Conservation (phyloP, 2,329 filamentous ascomycete species). For the Penicillium sp. region DNA sequence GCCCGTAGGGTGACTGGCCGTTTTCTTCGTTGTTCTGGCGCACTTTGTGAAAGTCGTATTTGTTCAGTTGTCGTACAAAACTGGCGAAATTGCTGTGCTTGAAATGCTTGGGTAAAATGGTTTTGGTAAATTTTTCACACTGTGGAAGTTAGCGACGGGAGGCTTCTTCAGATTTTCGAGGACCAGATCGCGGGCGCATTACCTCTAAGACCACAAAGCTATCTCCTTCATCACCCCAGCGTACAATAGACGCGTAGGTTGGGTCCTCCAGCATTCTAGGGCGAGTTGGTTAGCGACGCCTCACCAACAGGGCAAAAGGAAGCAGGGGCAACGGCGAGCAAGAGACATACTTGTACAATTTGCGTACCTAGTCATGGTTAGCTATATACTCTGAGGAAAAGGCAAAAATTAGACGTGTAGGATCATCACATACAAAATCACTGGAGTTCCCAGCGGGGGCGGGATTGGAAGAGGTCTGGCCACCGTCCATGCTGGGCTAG, state of each 20-base stretch:
- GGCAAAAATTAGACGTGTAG: slow-evolving; percentile 12
- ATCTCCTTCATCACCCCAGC: slow-evolving; percentile 93
- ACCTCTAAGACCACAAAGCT: slow-evolving; percentile 98
- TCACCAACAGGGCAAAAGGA: neutral
- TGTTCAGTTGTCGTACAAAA: slow-evolving; percentile 93
- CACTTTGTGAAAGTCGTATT: slow-evolving; percentile 98
- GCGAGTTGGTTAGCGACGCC: neutral
- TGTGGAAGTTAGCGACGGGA: slow-evolving; percentile 43
- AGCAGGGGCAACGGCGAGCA: neutral
- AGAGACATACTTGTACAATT: slow-evolving; percentile 85
- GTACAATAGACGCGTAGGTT: slow-evolving; percentile 85
- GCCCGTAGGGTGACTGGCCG: slow-evolving; percentile 76
- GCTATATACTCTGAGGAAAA: slow-evolving; percentile 16
- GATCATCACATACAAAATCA: slow-evolving; percentile 76
- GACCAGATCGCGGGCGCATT: slow-evolving; percentile 28
- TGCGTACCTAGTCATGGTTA: slow-evolving; percentile 72
- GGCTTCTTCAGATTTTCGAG: neutral
- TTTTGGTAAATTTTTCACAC: slow-evolving; percentile 98
- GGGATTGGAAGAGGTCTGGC: slow-evolving; percentile 43
- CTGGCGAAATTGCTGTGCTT: slow-evolving; percentile 99
- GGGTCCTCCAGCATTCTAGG: slow-evolving; percentile 93
- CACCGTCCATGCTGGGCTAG: slow-evolving; percentile 48
- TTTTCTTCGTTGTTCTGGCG: slow-evolving; percentile 86
- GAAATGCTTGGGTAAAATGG: slow-evolving; percentile 95
- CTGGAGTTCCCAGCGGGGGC: slow-evolving; percentile 76